Base-by-base conservation (phyloP, 768 basidiomycete species). In the Ephemerocybe angulata region DNA sequence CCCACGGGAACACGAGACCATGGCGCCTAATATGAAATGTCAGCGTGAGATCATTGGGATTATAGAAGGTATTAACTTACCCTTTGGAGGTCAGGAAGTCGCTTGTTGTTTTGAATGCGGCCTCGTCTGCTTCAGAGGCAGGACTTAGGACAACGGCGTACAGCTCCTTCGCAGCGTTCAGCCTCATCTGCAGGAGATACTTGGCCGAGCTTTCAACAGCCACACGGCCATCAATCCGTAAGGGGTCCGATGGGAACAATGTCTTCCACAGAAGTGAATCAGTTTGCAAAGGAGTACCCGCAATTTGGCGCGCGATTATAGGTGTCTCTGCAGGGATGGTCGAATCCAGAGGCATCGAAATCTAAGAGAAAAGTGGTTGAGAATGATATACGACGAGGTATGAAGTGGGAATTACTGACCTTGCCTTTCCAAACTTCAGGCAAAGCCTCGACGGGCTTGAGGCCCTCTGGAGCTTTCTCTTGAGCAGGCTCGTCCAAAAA, bases 1-100 rank as follows among this genome's bases (percentile, higher is more conserved):
- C 88, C 91, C 91, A 93, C 8, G 91, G 91, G 59, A 93, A 92
- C 19, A 92, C 81, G 21, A 93, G 78, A 10, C 88, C 91, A 65
- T 93, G 90, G 21, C 91, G 91, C 50, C 91, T 93, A 65, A n/a
- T n/a, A n/a, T n/a, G 12, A 67, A 58, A 49, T 40, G 27, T 37
- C n/a, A 44, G 17, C 27, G n/a, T 28, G 17, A 38, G 11, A 51
- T 33, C n/a, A 49, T 25, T 24, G 17, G 28, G 10, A 52, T 22
- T 47, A 33, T n/a, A 13, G 27, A 13, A 30, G 27, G 21, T 1
- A 48, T 15, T 3, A 8, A 60, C 50, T 54, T 64, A 91, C 90
- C 81, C 81, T 76, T 90, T 91, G 1, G 77, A 77, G 33, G 86
- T 76, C 49, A 93, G 72, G 58, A 87, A 89, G 46, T 85, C 82